Evolutionary conservation across 2,329 filamentous ascomycete genomes (phyloP).

Genomic region (Beauveria varroae): DNA sequence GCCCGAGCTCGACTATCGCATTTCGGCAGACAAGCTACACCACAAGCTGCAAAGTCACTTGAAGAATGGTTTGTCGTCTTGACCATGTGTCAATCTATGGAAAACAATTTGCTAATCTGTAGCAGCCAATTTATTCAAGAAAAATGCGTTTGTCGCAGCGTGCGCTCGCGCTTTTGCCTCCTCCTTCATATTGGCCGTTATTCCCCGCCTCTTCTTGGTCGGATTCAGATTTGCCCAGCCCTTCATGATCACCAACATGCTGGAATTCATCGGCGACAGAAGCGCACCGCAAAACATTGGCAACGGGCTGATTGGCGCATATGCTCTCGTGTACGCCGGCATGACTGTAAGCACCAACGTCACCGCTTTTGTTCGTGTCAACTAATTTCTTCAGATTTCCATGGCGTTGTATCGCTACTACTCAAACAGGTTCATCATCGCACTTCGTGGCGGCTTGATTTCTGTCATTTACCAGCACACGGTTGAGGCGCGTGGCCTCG

Average conservation of each 20-base stretch:
- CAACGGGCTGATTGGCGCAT: conserved; percentile 31
- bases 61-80: neutral
- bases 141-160: conserved; percentile 12
- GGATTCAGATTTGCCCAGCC: conserved; percentile 33
- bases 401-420: neutral
- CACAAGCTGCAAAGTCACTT: conserved; percentile 2
- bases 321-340: conserved; percentile 31
- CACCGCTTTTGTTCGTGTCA: neutral
- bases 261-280: conserved; percentile 20
- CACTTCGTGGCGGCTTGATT: neutral
- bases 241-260: conserved; percentile 27
- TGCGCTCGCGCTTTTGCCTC: conserved; percentile 9
- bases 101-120: neutral
- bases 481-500: neutral
- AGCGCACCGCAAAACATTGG: conserved; percentile 17
- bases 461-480: conserved; percentile 4
- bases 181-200: conserved; percentile 15
- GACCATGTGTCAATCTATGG: too few species aligned
- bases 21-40: conserved; percentile 1
- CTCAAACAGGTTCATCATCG: neutral
- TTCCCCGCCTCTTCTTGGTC: conserved; percentile 22
- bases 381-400: neutral
- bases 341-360: conserved; percentile 25
- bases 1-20: conserved; percentile 17
- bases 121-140: conserved; percentile 4